Conservation (phyloP, 1,284 basidiomycete species). For the Tylopilus sp. region DNA sequence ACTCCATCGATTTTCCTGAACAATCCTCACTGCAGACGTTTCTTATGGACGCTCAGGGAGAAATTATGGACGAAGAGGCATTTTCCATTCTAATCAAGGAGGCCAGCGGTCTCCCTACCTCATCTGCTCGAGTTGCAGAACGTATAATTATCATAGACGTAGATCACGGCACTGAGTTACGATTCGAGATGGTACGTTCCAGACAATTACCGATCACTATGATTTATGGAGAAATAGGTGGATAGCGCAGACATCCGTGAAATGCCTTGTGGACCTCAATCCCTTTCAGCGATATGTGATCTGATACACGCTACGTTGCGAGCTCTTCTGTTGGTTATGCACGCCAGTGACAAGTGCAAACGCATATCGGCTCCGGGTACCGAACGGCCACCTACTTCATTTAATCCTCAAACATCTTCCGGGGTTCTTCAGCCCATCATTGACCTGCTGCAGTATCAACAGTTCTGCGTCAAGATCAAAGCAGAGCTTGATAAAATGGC, state of each 20-base stretch:
- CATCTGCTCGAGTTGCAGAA: constrained; percentile 69
- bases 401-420: constrained; percentile 26
- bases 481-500: constrained; percentile 51
- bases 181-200: constrained; percentile 44
- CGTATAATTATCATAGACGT: constrained; percentile 68
- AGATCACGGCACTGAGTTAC: constrained; percentile 60
- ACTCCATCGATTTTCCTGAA: constrained; percentile 34
- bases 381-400: constrained; percentile 19
- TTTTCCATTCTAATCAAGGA: constrained; percentile 67
- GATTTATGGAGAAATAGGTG: constrained; percentile 27
- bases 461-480: constrained; percentile 61
- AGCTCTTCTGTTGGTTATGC: constrained; percentile 60
- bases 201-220: constrained; percentile 1
- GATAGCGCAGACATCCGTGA: constrained; percentile 24
- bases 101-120: constrained; percentile 64
- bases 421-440: constrained; percentile 62
- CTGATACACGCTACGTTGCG: constrained; percentile 63
- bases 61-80: constrained; percentile 73
- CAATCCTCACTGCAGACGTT: constrained; percentile 44
- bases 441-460: constrained; percentile 69
- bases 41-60: constrained; percentile 57
- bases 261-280: constrained; percentile 6
- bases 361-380: constrained; percentile 41
- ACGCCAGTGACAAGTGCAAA: constrained; percentile 47
- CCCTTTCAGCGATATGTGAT: constrained; percentile 52